These are phyloP conservation scores for Trichophyton equinum DNA, from an alignment of 2,329 filamentous ascomycete species.

Conservation along the genomic window DNA sequence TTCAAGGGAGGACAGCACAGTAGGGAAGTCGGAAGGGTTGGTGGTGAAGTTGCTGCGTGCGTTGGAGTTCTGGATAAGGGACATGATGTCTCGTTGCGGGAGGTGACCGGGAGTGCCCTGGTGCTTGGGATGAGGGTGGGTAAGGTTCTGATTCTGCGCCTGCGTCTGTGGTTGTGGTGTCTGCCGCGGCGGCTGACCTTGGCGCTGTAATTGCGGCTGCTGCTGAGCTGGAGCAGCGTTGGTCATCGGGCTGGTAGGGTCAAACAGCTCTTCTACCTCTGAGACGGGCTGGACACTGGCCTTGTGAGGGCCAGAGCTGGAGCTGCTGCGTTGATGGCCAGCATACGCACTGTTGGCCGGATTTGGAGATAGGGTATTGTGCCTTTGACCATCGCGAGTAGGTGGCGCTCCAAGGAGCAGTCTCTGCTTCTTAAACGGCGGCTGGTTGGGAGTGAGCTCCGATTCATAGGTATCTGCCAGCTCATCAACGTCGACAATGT, in stretches of 20 bases:
- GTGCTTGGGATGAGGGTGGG: slow-evolving; percentile 8
- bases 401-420: slow-evolving; percentile 37
- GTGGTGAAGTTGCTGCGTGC: slow-evolving; percentile 30
- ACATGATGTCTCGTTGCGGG: slow-evolving; percentile 37
- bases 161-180: not conserved
- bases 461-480: slow-evolving; percentile 20
- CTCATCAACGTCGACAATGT: slow-evolving; percentile 52
- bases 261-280: slow-evolving; percentile 34
- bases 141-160: not conserved
- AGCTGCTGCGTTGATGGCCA: slow-evolving; percentile 23
- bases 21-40: slow-evolving; percentile 32
- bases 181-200: not conserved
- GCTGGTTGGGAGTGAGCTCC: slow-evolving; percentile 18
- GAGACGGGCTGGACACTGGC: slow-evolving; percentile 16
- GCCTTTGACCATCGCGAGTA: slow-evolving; percentile 11
- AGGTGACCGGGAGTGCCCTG: slow-evolving; percentile 8
- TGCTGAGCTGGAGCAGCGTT: slow-evolving; percentile 6
- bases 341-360: slow-evolving; percentile 19
- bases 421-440: slow-evolving; percentile 36
- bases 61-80: slow-evolving; percentile 37
- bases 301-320: slow-evolving; percentile 15
- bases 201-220: not conserved
- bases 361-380: slow-evolving; percentile 26
- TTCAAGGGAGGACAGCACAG: slow-evolving; percentile 35
- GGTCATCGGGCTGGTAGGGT: slow-evolving; percentile 23